These are phyloP conservation scores for Orychophragmus violaceus DNA, from an alignment of 345 rosid species.

Conservation along the genomic window DNA sequence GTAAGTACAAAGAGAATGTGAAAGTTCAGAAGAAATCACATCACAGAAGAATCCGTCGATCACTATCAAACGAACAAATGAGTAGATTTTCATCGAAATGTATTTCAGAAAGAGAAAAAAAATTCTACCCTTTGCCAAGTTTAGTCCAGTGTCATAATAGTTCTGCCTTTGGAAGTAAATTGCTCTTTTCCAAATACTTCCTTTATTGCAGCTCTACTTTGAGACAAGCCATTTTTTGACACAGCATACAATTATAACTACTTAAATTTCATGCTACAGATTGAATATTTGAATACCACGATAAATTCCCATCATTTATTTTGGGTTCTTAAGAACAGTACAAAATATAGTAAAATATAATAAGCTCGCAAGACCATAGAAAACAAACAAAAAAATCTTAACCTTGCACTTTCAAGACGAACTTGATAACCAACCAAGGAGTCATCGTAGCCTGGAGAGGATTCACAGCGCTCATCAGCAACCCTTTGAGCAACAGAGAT, in stretches of 20 bases:
- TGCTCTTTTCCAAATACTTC: background rate
- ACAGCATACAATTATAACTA: background rate
- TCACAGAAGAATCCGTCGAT: background rate
- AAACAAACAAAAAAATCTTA: background rate
- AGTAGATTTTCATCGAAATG: constrained; percentile 1
- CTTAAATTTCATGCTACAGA: background rate
- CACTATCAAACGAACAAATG: background rate
- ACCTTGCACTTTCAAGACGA: constrained; percentile 94
- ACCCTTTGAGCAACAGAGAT: constrained; percentile 96
- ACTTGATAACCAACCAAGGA: constrained; percentile 98
- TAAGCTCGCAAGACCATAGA: background rate
- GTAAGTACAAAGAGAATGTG: background rate
- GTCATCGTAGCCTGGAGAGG: constrained; percentile 71
- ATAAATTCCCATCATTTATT: background rate
- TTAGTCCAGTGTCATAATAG: too few relatives aligned
- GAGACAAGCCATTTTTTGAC: background rate
- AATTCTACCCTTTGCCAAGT: background rate
- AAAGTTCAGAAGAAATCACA: background rate
- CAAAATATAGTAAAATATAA: background rate
- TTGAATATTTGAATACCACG: background rate
- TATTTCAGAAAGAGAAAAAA: background rate
- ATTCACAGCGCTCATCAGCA: constrained; percentile 89
- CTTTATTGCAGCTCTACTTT: constrained; percentile 3
- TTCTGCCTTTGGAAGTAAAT: constrained; percentile 1
- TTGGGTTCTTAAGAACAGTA: background rate